A percentile compares a stretch with the other conserved stretches of the same genome.
Evolutionary conservation across 2,329 filamentous ascomycete species (phyloP).

Genomic region (Ophiocordyceps robertsii): DNA sequence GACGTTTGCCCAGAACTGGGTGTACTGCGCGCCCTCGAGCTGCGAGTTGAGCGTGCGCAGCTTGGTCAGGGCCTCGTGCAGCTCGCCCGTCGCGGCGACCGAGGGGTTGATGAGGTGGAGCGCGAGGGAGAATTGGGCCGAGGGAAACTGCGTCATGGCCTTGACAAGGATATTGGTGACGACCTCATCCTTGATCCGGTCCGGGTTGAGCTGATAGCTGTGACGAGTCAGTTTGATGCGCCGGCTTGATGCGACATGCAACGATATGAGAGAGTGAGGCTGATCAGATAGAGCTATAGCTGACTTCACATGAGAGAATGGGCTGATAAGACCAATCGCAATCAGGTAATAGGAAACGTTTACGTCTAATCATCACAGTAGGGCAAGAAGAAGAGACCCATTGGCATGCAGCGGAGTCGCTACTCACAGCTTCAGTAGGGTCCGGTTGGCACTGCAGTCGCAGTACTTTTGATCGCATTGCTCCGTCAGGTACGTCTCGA

Average conservation of each 20-base stretch:
- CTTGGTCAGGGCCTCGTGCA: slow-evolving; percentile 84
- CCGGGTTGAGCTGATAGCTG: slow-evolving; percentile 99
- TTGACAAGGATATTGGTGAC: slow-evolving; percentile 99
- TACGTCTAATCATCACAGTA: slow-evolving; percentile 58
- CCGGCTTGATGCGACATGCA: background rate
- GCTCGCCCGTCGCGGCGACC: slow-evolving; percentile 49
- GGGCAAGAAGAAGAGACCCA: slow-evolving; percentile 4
- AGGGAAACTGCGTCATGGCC: slow-evolving; percentile 92
- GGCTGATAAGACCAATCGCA: slow-evolving; percentile 31
- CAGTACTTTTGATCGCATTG: slow-evolving; percentile 93
- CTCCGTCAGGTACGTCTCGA: slow-evolving; percentile 87
- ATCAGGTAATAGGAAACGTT: slow-evolving; percentile 99
- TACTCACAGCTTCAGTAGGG: slow-evolving; percentile 90
- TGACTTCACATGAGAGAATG: slow-evolving; percentile 8
- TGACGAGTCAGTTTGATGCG: background rate
- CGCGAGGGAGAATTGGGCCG: slow-evolving; percentile 84
- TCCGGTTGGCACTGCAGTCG: slow-evolving; percentile 94
- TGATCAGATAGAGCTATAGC: slow-evolving; percentile 53
- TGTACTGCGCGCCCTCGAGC: slow-evolving; percentile 82
- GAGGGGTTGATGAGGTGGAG: slow-evolving; percentile 87
- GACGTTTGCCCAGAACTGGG: slow-evolving; percentile 82
- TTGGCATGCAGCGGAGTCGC: background rate
- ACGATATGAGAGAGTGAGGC: background rate
- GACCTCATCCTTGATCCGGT: slow-evolving; percentile 91
- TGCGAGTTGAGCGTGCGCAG: slow-evolving; percentile 73